Base-by-base conservation (phyloP, 2,329 filamentous ascomycete genomes). In the Alternaria brassicicola region DNA sequence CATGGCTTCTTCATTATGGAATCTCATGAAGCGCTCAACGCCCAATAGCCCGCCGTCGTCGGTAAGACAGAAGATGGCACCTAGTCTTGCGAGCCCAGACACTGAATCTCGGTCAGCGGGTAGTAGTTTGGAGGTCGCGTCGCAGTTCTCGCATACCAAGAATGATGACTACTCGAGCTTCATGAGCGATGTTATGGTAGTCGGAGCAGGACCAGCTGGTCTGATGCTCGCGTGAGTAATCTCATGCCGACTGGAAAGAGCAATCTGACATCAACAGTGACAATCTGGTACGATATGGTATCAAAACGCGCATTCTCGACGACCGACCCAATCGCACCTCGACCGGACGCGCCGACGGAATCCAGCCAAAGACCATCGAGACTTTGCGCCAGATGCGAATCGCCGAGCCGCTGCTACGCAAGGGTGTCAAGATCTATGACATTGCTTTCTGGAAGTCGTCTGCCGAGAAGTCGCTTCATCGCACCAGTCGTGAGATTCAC, bases 291-390 rank as follows among this genome's bases (percentile, higher is more conserved):
- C 83, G 88, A 8, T 90, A 86, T 67, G 89, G 89, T 13, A 85
- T 91, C 67, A 85, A 86, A 54, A 83, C 86, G 3, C 82, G 84
- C 38, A 82, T 92, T 42, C 81, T 92, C 47, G 90, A 92, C 77
- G 88, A 92, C 71, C 80, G 89, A 62, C 80, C 85, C 31, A 85
- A 89, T 67, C 86, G 86, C 68, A 93, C 90, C 1, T 81, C 85
- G 6, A 88, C 88, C 8, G 89, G 89, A 39, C 81, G 85, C 55
- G 89, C 89, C 61, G 90, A 92, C 74, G 89, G 89, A 38, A 80
- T 92, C 51, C 89, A 92, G 69, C 89, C 89, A 42, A 92, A 92
- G 78, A 89, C 89, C 1, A 90, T 93, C 67, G 89, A 92, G 78
- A 92, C 89, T 0, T 85, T 92, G 67, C 85, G 86, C 61, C 89